A percentile compares a stretch with the other conserved stretches of the same genome.
Evolutionary conservation across 495 filamentous ascomycete species (phyloP).

Genomic region (Lasiosphaeria hispida): DNA sequence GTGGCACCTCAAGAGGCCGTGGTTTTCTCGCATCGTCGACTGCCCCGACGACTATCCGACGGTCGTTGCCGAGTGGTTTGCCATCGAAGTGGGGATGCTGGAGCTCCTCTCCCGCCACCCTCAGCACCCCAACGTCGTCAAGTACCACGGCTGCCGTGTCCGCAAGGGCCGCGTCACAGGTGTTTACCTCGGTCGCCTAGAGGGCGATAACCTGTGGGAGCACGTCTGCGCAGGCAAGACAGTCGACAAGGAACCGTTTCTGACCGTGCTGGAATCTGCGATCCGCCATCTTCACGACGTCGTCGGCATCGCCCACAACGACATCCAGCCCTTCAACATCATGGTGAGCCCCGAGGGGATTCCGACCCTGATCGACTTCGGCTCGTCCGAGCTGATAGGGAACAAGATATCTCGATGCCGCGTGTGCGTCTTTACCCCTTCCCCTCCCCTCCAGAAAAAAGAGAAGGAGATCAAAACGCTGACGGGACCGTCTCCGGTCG

Average conservation of each 20-base stretch:
- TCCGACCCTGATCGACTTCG: background rate
- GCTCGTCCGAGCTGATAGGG: background rate
- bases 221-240: background rate
- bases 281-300: background rate
- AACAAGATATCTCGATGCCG: background rate
- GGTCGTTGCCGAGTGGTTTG: background rate
- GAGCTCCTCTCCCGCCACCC: background rate
- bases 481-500: too few relatives aligned
- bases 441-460: too few relatives aligned
- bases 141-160: slow-evolving; percentile 3
- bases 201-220: background rate
- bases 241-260: background rate
- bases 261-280: background rate
- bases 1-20: slow-evolving; percentile 1
- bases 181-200: background rate
- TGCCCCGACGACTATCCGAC: background rate
- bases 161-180: slow-evolving; percentile 1
- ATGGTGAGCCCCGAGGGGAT: background rate
- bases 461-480: too few relatives aligned
- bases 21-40: background rate
- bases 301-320: slow-evolving; percentile 2
- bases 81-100: background rate
- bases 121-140: background rate
- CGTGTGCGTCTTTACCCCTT: background rate
- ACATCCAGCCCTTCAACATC: slow-evolving; percentile 3